Percentiles rank a stretch among this genome's conserved stretches.
Evolutionary conservation across 2,329 filamentous ascomycete genomes (phyloP).

Genomic region (Aspergillus brasiliensis): DNA sequence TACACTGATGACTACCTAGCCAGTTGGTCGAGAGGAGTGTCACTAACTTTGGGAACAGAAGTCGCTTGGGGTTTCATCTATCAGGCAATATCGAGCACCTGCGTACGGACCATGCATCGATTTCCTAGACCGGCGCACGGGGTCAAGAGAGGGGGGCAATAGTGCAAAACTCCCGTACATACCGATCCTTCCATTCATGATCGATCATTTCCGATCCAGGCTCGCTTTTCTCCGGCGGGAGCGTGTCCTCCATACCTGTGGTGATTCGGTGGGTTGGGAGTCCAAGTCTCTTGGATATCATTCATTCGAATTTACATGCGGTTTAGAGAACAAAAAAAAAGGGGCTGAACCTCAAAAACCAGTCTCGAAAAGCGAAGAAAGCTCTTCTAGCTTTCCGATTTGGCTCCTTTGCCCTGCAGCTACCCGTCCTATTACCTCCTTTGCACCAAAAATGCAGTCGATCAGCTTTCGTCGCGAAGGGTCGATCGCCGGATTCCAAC

Average conservation of each 20-base stretch:
- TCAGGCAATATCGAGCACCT: conserved; percentile 1
- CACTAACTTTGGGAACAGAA: background rate
- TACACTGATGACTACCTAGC: background rate
- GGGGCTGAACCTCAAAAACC: background rate
- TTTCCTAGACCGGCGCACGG: conserved; percentile 21
- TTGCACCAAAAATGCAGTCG: conserved; percentile 5
- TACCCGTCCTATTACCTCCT: conserved; percentile 15
- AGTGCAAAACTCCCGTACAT: conserved; percentile 22
- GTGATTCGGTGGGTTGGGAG: background rate
- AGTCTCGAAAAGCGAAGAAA: background rate
- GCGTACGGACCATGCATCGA: conserved; percentile 13
- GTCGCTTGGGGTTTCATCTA: conserved; percentile 4
- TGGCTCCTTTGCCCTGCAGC: conserved; percentile 14
- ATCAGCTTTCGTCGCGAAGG: no score
- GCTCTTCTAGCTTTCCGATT: background rate
- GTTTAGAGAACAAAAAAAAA: background rate
- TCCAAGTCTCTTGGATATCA: background rate
- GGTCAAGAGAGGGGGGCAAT: conserved; percentile 15
- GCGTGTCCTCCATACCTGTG: background rate
- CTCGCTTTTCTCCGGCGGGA: conserved; percentile 11
- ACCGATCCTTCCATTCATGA: conserved; percentile 16
- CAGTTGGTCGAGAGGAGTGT: background rate
- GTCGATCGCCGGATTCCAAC: conserved; percentile 5
- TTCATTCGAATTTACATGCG: background rate
- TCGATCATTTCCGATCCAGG: conserved; percentile 21